Percentiles rank a stretch among this genome's conserved stretches.
phyloP scores from a whole-genome alignment of 805 yeast genomes.

The Metschnikowia baotianmanensis region DNA sequence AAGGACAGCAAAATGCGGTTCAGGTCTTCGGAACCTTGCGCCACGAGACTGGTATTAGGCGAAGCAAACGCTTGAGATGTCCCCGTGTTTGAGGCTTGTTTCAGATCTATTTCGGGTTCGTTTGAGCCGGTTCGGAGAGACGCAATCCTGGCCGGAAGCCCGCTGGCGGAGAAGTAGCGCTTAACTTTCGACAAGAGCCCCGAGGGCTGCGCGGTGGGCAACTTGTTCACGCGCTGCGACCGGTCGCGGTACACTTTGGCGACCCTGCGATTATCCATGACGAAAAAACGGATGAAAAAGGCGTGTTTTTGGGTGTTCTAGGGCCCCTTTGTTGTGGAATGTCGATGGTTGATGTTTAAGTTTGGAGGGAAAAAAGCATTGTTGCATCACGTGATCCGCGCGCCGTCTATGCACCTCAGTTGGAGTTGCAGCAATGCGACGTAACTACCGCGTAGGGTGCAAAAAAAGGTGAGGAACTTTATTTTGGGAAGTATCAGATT shows the following conservation, averaged over 20 bases:
- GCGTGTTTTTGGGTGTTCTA: not conserved
- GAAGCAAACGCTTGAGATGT: slow-evolving; percentile 14
- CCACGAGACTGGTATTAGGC: slow-evolving; percentile 12
- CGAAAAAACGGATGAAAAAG: not conserved
- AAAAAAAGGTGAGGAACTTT: no score
- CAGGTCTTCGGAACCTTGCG: slow-evolving; percentile 20
- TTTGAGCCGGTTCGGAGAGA: slow-evolving; percentile 2
- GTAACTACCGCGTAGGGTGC: no score
- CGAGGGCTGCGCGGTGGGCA: slow-evolving; percentile 23
- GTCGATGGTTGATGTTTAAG: no score
- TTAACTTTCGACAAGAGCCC: slow-evolving; percentile 30
- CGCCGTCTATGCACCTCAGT: no score
- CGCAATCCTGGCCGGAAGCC: slow-evolving; percentile 6
- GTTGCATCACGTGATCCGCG: not conserved
- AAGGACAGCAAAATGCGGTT: slow-evolving; percentile 66
- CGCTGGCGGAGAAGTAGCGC: slow-evolving; percentile 23
- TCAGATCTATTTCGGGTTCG: not conserved
- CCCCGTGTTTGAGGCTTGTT: slow-evolving; percentile 8
- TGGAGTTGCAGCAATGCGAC: no score
- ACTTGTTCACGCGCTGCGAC: slow-evolving; percentile 18
- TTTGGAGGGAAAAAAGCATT: not conserved
- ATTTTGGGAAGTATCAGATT: no score
- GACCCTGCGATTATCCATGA: slow-evolving; percentile 38
- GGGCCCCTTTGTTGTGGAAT: not conserved
- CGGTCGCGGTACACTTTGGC: slow-evolving; percentile 28